Evolutionary conservation across 352 stramenopile genomes (phyloP).

Genomic region (Phytopythium mirpurense): DNA sequence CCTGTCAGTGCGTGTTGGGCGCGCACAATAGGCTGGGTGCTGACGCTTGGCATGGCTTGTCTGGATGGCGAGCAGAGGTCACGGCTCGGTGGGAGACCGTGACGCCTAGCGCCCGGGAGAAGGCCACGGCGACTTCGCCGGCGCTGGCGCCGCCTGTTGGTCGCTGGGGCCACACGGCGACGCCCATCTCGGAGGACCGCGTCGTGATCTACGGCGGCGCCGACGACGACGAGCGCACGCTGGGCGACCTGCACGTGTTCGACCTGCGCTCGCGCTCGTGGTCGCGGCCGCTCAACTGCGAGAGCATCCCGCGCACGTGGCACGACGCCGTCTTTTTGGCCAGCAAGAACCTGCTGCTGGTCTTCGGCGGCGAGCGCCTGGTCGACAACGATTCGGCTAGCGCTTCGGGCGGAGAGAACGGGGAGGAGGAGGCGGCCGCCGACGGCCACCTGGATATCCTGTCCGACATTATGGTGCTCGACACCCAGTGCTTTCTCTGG

Average conservation of each 20-base stretch:
- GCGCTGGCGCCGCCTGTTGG: slow-evolving; percentile 21
- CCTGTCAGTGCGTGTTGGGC: too few species aligned
- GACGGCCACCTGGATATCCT: slow-evolving; percentile 67
- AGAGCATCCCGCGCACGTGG: slow-evolving; percentile 86
- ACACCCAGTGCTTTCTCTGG: slow-evolving; percentile 93
- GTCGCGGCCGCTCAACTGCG: slow-evolving; percentile 85
- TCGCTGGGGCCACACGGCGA: slow-evolving; percentile 90
- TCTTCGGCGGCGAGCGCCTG: slow-evolving; percentile 89
- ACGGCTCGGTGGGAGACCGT: slow-evolving; percentile 35
- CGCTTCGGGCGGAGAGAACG: not conserved
- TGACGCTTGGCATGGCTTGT: not conserved
- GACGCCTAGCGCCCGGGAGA: slow-evolving; percentile 20
- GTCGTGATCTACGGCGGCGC: slow-evolving; percentile 91
- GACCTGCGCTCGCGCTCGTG: slow-evolving; percentile 71
- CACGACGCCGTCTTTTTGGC: slow-evolving; percentile 89
- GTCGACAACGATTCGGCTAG: not conserved
- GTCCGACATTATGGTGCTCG: slow-evolving; percentile 88
- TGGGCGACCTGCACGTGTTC: slow-evolving; percentile 86
- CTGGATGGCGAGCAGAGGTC: slow-evolving; percentile 11
- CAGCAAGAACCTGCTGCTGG: slow-evolving; percentile 86
- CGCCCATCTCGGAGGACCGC: slow-evolving; percentile 78
- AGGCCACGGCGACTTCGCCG: not conserved
- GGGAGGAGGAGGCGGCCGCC: slow-evolving; percentile 14
- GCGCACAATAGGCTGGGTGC: too few species aligned
- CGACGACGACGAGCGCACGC: slow-evolving; percentile 76